Evolutionary conservation across 2,329 filamentous ascomycete genomes (phyloP).

Genomic region (Lachnellula cervina): DNA sequence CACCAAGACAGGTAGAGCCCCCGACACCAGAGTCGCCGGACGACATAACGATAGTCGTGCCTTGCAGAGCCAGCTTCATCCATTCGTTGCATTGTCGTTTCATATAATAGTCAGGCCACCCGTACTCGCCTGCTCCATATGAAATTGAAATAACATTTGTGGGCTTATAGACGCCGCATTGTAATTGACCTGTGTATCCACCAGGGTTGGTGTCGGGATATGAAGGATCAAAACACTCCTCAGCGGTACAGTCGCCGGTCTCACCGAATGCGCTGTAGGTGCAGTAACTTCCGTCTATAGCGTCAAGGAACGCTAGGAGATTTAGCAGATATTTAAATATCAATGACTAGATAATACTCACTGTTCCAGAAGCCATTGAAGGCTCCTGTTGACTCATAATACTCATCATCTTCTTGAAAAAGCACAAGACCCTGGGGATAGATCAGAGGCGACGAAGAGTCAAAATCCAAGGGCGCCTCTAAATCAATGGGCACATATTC

Average conservation of each 20-base stretch:
- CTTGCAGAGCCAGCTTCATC: slow-evolving; percentile 47
- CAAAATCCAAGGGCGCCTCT: slow-evolving; percentile 42
- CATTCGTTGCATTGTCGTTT: slow-evolving; percentile 46
- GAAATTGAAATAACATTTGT: slow-evolving; percentile 53
- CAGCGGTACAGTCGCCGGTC: slow-evolving; percentile 41
- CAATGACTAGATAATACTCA: slow-evolving; percentile 37
- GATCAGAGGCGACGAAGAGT: slow-evolving; percentile 42
- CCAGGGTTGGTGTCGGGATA: slow-evolving; percentile 45
- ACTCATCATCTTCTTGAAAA: slow-evolving; percentile 36
- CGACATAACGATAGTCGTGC: slow-evolving; percentile 41
- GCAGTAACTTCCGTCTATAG: slow-evolving; percentile 45
- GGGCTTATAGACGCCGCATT: slow-evolving; percentile 47
- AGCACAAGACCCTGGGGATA: slow-evolving; percentile 44
- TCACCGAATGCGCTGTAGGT: slow-evolving; percentile 44
- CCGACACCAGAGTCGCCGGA: slow-evolving; percentile 44
- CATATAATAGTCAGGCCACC: slow-evolving; percentile 48
- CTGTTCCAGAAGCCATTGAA: slow-evolving; percentile 40
- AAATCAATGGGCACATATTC: slow-evolving; percentile 20
- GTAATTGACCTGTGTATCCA: slow-evolving; percentile 44
- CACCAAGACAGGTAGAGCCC: slow-evolving; percentile 34
- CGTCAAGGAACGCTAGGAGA: slow-evolving; percentile 44
- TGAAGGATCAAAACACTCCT: slow-evolving; percentile 39
- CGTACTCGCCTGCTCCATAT: slow-evolving; percentile 48
- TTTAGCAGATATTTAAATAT: slow-evolving; percentile 33
- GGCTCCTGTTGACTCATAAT: slow-evolving; percentile 18